These are phyloP conservation scores for Chlamydomonas incerta DNA, from an alignment of 139 green algal species.

Conservation along the genomic window DNA sequence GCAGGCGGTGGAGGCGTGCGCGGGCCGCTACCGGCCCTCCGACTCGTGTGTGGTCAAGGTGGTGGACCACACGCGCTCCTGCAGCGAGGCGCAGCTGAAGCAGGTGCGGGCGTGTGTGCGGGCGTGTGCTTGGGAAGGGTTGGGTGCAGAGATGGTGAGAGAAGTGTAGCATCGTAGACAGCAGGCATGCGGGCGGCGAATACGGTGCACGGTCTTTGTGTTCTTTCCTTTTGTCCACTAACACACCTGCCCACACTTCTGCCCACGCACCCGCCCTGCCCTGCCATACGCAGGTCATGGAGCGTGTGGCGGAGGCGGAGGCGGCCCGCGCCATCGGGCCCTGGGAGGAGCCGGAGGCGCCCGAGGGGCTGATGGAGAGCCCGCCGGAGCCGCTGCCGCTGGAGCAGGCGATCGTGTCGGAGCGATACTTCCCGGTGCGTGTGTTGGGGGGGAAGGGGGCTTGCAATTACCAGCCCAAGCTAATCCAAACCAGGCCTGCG, in stretches of 20 bases:
- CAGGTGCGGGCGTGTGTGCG: slow-evolving; percentile 45
- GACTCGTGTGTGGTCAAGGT: slow-evolving; percentile 75
- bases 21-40: slow-evolving; percentile 43
- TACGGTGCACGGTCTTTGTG: too few relatives aligned
- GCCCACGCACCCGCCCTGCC: too few relatives aligned
- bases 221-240: too few relatives aligned
- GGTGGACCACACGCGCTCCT: slow-evolving; percentile 24
- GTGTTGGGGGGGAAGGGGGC: neutral
- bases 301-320: slow-evolving; percentile 64
- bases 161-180: too few relatives aligned
- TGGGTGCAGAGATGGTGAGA: neutral
- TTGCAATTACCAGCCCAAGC: too few relatives aligned
- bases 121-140: too few relatives aligned
- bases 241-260: too few relatives aligned
- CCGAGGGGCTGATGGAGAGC: slow-evolving; percentile 47
- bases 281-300: slow-evolving; percentile 68
- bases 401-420: slow-evolving; percentile 22
- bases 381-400: slow-evolving; percentile 34
- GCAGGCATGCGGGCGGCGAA: too few relatives aligned
- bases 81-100: slow-evolving; percentile 54
- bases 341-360: slow-evolving; percentile 55
- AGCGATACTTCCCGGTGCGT: slow-evolving; percentile 40
- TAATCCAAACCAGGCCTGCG: too few relatives aligned
- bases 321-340: slow-evolving; percentile 53
- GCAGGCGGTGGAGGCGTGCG: slow-evolving; percentile 59